These are phyloP conservation scores for Flaveria robusta DNA, from an alignment of 129 eudicot genomes.

Conservation along the genomic window DNA sequence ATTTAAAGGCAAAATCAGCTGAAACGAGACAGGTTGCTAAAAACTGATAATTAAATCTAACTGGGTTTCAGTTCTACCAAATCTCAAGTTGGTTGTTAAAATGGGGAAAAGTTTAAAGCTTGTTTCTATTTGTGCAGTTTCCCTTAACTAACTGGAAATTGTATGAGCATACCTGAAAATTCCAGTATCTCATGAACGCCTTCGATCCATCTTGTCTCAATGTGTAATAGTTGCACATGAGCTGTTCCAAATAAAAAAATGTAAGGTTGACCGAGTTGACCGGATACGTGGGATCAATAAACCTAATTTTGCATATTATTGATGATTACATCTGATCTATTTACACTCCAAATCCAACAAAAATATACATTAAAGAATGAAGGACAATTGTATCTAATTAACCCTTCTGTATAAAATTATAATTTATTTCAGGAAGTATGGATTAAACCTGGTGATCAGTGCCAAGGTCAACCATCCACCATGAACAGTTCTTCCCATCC, in stretches of 20 bases:
- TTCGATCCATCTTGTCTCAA: constrained; percentile 94
- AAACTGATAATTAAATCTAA: not conserved
- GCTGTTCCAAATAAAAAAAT: constrained; percentile 56
- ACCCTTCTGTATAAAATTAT: not conserved
- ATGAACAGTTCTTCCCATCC: constrained; percentile 69
- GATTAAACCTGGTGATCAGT: constrained; percentile 77
- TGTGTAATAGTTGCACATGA: constrained; percentile 96
- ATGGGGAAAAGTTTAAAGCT: not conserved
- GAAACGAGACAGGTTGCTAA: not conserved
- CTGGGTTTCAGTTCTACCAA: too few species aligned
- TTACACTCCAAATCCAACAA: too few species aligned
- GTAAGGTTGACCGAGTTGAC: too few species aligned
- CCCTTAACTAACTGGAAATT: not conserved
- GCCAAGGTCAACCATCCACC: constrained; percentile 99
- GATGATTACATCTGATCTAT: too few species aligned
- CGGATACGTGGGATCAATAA: too few species aligned
- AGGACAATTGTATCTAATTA: not conserved
- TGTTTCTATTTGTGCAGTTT: not conserved
- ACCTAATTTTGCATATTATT: too few species aligned
- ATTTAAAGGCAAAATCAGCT: not conserved
- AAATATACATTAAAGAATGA: too few species aligned
- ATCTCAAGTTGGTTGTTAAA: too few species aligned
- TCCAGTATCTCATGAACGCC: constrained; percentile 83
- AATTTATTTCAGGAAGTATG: not conserved
- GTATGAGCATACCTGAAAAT: constrained; percentile 56